Evolutionary conservation across 2,329 filamentous ascomycete genomes (phyloP).

Genomic region (Aspergillus neotritici): DNA sequence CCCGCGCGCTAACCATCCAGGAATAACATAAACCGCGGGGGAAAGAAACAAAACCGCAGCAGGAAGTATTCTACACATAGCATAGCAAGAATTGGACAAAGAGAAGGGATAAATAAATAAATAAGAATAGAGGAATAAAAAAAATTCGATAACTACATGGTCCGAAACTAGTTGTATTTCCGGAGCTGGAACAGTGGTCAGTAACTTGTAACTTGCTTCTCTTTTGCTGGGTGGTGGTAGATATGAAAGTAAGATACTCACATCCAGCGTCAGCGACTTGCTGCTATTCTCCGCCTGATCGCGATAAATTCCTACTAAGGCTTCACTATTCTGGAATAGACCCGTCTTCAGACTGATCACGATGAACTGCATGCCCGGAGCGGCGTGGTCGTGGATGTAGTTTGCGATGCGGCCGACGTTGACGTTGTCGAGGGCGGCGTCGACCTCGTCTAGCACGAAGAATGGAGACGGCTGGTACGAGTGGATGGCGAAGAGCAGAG

Average conservation of each 20-base stretch:
- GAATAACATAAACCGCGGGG: no score
- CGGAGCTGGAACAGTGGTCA: conserved; percentile 23
- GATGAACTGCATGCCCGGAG: conserved; percentile 97
- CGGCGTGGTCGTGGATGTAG: conserved; percentile 89
- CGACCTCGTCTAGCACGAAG: conserved; percentile 96
- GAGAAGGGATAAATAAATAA: neutral
- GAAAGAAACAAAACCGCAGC: no score
- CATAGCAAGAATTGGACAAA: neutral
- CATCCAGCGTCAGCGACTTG: conserved; percentile 86
- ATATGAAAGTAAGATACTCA: conserved; percentile 50
- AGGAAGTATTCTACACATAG: no score
- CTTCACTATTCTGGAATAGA: conserved; percentile 94
- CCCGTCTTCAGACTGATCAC: conserved; percentile 95
- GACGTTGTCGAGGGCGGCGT: conserved; percentile 95
- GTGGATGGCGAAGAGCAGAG: conserved; percentile 94
- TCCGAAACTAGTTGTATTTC: conserved; percentile 27
- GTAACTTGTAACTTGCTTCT: no score
- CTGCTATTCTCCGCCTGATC: conserved; percentile 93
- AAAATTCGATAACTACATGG: neutral
- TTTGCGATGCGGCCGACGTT: conserved; percentile 95
- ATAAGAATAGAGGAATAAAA: neutral
- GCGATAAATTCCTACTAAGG: conserved; percentile 87
- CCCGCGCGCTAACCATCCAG: no score
- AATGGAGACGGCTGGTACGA: conserved; percentile 93
- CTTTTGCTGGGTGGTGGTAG: neutral